These are phyloP conservation scores for Syncephalis fuscata DNA, from an alignment of 371 early-diverging fungal species.

Conservation along the genomic window DNA sequence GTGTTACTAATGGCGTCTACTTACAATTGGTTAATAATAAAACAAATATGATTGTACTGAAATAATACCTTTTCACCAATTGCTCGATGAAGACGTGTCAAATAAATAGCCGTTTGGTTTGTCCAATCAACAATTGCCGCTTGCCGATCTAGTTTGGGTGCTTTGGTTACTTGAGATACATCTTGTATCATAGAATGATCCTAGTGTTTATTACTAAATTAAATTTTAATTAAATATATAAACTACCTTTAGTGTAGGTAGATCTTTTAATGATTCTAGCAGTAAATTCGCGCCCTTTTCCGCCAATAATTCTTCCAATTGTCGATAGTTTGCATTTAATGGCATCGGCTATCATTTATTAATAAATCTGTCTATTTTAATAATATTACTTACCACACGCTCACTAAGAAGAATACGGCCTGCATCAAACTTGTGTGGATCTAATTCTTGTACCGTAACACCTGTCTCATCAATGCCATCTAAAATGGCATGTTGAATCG, in stretches of 20 bases:
- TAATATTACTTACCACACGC: conserved; percentile 16
- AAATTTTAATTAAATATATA: too few species aligned
- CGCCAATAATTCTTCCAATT: conserved; percentile 34
- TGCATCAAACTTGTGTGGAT: conserved; percentile 61
- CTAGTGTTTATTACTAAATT: neutral
- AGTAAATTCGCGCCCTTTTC: conserved; percentile 42
- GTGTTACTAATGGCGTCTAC: conserved; percentile 4
- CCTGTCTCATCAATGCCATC: conserved; percentile 62
- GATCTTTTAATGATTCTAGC: conserved; percentile 36
- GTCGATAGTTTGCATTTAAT: conserved; percentile 14
- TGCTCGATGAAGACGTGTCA: conserved; percentile 51
- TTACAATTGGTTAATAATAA: neutral
- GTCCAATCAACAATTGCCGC: conserved; percentile 42
- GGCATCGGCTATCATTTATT: conserved; percentile 19
- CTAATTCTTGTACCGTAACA: conserved; percentile 73
- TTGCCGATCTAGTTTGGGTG: conserved; percentile 48
- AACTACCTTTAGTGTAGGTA: conserved; percentile 14
- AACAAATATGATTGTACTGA: neutral
- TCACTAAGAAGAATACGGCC: conserved; percentile 67
- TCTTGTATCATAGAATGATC: conserved; percentile 46
- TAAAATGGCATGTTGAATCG: conserved; percentile 75
- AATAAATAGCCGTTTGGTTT: conserved; percentile 32
- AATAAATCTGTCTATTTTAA: neutral
- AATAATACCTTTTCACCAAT: conserved; percentile 23
- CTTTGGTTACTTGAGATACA: conserved; percentile 37